Base-by-base conservation (phyloP, 257 asterid genomes). In the Mitragyna speciosa region DNA sequence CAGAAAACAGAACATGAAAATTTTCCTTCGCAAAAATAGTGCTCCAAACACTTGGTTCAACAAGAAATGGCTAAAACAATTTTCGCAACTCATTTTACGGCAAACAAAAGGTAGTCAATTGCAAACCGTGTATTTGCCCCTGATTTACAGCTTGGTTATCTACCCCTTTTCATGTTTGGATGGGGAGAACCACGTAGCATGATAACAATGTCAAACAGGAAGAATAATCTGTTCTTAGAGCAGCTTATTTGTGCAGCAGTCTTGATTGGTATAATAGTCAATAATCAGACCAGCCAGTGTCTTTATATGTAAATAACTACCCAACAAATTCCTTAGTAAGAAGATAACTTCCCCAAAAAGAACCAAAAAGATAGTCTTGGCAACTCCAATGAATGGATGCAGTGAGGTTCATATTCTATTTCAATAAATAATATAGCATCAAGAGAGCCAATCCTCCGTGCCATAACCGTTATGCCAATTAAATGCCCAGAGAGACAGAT, bases 341-440 rank as follows among this genome's bases (percentile, higher is more conserved):
- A 65, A 30, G 16, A 28, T n/a, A 47, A 51, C 11, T 72, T 12
- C 54, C 14, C 52, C 65, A 78, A 24, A 79, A 59, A 33, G 41
- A 48, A 31, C 72, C 78, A 49, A 51, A 79, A 63, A 67, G 72
- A 51, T 31, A n/a, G 30, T 79, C 82, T 26, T 72, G 52, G 52
- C 65, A 59, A 47, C 76, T 70, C 61, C 31, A 30, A 15, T 28
- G 5, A 15, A 19, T 31, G 24, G 26, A 30, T 43, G 63, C 20
- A 63, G 36, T 54, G 16, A 31, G 51, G 8, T 54, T 73, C 48
- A 22, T 24, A 70, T 45, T 76, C 28, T 2, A 54, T 47, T 8
- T 10, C 8, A 56, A 10, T 6, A 67, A 20, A 10, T 14, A 45
- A 76, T 26, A 28, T 1, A 3, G 3, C 26, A 49, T 76, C 45